Base-by-base conservation (phyloP, 1,139 yeast genomes). In the Candida freyschussii region DNA sequence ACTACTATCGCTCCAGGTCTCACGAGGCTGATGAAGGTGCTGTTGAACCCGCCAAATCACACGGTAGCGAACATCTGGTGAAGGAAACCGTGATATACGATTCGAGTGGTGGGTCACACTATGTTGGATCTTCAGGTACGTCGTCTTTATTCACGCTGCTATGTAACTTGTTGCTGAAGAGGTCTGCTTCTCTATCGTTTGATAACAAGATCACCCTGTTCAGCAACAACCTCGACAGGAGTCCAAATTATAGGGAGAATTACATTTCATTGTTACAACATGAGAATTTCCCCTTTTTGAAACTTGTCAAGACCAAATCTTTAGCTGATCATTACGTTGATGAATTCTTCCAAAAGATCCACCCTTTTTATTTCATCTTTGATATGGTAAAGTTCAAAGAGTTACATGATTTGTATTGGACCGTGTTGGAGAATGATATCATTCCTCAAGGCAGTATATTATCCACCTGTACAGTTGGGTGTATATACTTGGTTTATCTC, bases 401-500 rank as follows among this genome's bases (percentile, higher is more conserved):
- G 8, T 48, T 45, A n/a, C 62, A 62, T 40, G 50, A 54, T 9
- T 33, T 50, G 3, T 65, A 59, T 39, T 63, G 68, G 69, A 54
- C 31, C 30, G 50, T 22, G 29, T 17, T 45, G 13, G 32, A 21
- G 3, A 7, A 10, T 2, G 34, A 22, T 14, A 24, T 17, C 27
- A 28, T 6, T 17, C 12, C 11, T 6, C 13, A 13, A 5, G n/a
- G 5, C 10, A 8, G n/a, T 11, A 6, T 8, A 7, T 11, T 33
- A 21, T 22, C 32, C 24, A 29, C 25, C 26, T 29, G 31, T 30
- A 13, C 27, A 29, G 52, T 66, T n/a, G 67, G 71, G 24, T 59
- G 63, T 30, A 57, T 67, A 6, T 68, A 66, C 43, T 51, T 67
- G 43, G 65, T 66, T 10, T 65, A 67, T 65, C 53, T 65, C n/a